phyloP scores from a whole-genome alignment of 352 stramenopile genomes.

The Pythium chondricola region DNA sequence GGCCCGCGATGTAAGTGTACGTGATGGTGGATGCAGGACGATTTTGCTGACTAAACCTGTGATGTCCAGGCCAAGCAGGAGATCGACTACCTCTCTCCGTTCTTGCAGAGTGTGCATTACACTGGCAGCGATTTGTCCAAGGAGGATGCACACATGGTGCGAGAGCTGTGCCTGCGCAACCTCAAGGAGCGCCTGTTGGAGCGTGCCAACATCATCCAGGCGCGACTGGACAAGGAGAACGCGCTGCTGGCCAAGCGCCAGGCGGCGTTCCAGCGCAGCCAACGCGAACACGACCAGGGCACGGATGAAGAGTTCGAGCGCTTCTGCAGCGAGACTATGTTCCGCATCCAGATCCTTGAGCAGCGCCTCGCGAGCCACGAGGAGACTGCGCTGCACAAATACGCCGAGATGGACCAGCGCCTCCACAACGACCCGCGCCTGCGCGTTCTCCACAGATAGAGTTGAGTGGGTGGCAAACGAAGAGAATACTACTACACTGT shows the following conservation, averaged over 20 bases:
- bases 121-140: conserved; percentile 45
- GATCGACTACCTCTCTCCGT: conserved; percentile 92
- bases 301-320: conserved; percentile 92
- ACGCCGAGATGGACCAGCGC: conserved; percentile 91
- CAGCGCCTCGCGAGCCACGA: conserved; percentile 90
- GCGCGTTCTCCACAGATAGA: conserved; percentile 57
- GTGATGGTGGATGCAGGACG: background rate
- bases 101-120: conserved; percentile 80
- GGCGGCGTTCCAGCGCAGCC: conserved; percentile 88
- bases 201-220: conserved; percentile 93
- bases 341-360: conserved; percentile 94
- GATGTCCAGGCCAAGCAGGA: conserved; percentile 48
- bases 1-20: conserved; percentile 48
- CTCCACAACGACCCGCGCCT: conserved; percentile 85
- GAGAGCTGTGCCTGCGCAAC: conserved; percentile 88
- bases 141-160: conserved; percentile 83
- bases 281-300: conserved; percentile 87
- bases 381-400: conserved; percentile 91
- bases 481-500: background rate
- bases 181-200: conserved; percentile 91
- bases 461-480: too few relatives aligned
- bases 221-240: conserved; percentile 91
- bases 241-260: conserved; percentile 87
- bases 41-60: background rate
- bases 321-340: conserved; percentile 94